Base-by-base conservation (phyloP, 2,329 filamentous ascomycete species). In the Exophiala sideris region DNA sequence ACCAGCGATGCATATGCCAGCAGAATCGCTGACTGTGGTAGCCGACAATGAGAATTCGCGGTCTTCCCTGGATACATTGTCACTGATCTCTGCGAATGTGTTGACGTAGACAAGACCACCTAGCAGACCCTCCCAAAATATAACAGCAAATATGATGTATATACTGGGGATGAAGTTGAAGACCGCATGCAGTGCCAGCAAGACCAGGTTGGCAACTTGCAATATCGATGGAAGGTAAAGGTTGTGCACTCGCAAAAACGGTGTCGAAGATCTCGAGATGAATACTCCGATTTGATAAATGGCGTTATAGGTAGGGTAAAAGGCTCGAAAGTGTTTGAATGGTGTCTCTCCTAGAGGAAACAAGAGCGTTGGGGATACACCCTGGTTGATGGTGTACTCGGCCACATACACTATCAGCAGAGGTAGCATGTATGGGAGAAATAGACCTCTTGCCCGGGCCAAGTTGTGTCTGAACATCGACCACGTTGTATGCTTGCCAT, bases 351-450 rank as follows among this genome's bases (percentile, higher is more conserved):
- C 67, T 1, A 96, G 77, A 0, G 91, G 90, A 67, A 96, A 99
- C 3, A 99, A 81, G 0, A 97, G 77, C 0, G 91, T 96, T 1
- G 94, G 92, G 0, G 90, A 79, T 0, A 97, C 90, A 34, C 91
- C 92, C 74, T 96, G 91, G 73, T 97, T 97, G 71, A 97, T 96
- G 51, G 89, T 95, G 70, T 99, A 99, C 75, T 99, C 94, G 52
- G 91, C 90, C 34, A 97, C 82, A 69, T 96, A 99, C 29, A 99
- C 94, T 12, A 97, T 75, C 33, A 97, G 79, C 11, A 99, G 79
- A 0, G 94, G 94, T 3, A 95, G 78, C 91, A 99, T 97, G 70
- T 85, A 87, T 8, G 83, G 83, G 41, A 95, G 75, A 66, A 96
- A 86, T 1, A 97, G 77, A 0, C 79, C 77, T 57, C 75, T 79